These are phyloP conservation scores for Mentha longifolia DNA, from an alignment of 257 asterid genomes.

Conservation along the genomic window DNA sequence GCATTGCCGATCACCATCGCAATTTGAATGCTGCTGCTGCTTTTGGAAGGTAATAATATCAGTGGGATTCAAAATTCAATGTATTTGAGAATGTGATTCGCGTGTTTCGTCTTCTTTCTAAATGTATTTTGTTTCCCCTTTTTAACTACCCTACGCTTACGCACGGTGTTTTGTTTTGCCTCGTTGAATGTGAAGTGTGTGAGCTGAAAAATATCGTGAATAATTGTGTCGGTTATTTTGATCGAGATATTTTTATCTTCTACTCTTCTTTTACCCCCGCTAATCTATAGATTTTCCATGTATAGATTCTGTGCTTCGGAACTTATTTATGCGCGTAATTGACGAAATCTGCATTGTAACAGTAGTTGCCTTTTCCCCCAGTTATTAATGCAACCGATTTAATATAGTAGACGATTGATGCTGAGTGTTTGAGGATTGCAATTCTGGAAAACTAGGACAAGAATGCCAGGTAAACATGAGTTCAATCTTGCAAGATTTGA, in stretches of 20 bases:
- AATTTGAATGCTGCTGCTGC: conserved; percentile 38
- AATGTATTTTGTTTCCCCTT: not conserved
- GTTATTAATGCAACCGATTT: conserved; percentile 21
- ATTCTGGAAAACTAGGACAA: conserved; percentile 20
- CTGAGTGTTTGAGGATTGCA: conserved; percentile 46
- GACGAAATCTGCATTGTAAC: conserved; percentile 28
- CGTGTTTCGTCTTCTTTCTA: conserved; percentile 12
- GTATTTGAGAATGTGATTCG: conserved; percentile 18
- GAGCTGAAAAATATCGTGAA: conserved; percentile 32
- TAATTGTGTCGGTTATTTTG: conserved; percentile 4
- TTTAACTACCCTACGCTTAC: not conserved
- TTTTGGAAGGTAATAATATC: conserved; percentile 34
- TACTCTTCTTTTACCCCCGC: not conserved
- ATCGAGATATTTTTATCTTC: not conserved
- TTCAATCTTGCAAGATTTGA: conserved; percentile 25
- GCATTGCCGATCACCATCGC: conserved; percentile 35
- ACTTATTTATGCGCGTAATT: conserved; percentile 19
- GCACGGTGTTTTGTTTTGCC: conserved; percentile 12
- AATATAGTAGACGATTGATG: conserved; percentile 37
- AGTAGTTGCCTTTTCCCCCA: not conserved
- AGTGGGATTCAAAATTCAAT: not conserved
- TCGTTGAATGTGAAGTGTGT: conserved; percentile 31
- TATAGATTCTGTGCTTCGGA: conserved; percentile 23
- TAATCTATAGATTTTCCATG: conserved; percentile 16
- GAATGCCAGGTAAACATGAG: conserved; percentile 58